phyloP scores from a whole-genome alignment of 345 rosid species.

The Syzygium grande region DNA sequence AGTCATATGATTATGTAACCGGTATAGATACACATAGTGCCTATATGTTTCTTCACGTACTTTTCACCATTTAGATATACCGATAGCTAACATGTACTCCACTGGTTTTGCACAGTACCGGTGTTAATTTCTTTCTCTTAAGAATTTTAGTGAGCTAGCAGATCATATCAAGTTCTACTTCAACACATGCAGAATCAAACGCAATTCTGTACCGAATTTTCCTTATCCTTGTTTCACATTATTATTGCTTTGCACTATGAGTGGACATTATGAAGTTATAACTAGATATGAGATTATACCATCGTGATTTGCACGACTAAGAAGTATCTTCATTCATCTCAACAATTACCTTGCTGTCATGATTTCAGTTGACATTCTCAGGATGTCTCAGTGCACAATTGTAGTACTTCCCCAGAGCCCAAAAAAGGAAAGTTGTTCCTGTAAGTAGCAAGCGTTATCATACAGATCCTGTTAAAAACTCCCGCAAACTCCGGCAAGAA shows the following conservation, averaged over 20 bases:
- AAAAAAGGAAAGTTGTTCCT: constrained; percentile 9
- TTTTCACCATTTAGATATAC: background rate
- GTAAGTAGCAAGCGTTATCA: constrained; percentile 2
- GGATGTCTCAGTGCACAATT: background rate
- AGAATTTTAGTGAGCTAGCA: background rate
- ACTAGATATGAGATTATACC: background rate
- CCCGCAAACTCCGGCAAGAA: background rate
- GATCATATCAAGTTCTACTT: background rate
- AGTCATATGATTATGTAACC: background rate
- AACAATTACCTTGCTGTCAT: background rate
- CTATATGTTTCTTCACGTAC: background rate
- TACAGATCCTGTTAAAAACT: constrained; percentile 8
- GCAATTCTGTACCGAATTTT: background rate
- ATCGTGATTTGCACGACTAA: background rate
- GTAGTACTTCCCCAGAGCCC: constrained; percentile 6
- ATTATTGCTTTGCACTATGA: background rate
- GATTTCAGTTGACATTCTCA: too few relatives aligned
- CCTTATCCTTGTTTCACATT: background rate
- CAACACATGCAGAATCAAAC: background rate
- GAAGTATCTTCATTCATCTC: background rate
- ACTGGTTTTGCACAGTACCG: background rate
- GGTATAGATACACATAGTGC: background rate
- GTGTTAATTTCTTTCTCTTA: background rate
- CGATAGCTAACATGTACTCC: background rate
- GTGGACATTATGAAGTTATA: background rate